Conservation (phyloP, 2,329 filamentous ascomycete genomes). For the Kalaharituber pfeilii region DNA sequence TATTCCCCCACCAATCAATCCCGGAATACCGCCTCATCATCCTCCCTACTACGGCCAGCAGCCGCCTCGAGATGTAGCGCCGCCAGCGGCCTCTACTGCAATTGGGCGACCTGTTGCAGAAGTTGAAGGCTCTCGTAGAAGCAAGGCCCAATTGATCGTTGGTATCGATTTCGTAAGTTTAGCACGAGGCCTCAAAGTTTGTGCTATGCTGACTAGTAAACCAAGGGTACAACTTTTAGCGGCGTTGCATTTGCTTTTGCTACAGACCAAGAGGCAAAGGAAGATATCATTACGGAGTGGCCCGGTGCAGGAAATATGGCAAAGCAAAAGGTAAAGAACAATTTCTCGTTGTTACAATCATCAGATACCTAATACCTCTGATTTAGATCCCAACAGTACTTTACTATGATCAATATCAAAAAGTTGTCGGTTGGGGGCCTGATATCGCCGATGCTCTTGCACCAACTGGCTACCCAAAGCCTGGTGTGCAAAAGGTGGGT, state of each 20-base stretch:
- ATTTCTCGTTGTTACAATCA: slow-evolving; percentile 1
- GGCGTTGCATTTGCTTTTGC: slow-evolving; percentile 87
- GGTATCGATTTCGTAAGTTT: slow-evolving; percentile 87
- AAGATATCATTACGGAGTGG: slow-evolving; percentile 99
- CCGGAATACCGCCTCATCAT: not conserved
- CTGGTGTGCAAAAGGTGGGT: slow-evolving; percentile 72
- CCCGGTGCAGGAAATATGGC: slow-evolving; percentile 93
- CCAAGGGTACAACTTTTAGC: slow-evolving; percentile 90
- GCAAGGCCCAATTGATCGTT: slow-evolving; percentile 93
- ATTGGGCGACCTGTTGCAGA: not conserved
- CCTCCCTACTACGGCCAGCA: not conserved
- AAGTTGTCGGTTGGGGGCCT: slow-evolving; percentile 97
- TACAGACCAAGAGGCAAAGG: slow-evolving; percentile 91
- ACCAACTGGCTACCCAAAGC: slow-evolving; percentile 92
- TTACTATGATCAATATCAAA: slow-evolving; percentile 98
- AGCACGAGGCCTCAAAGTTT: not conserved
- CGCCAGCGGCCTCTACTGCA: not conserved
- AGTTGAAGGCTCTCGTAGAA: slow-evolving; percentile 39
- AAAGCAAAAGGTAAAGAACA: slow-evolving; percentile 82
- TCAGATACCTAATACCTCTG: not conserved
- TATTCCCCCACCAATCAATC: not conserved
- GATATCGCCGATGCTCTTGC: slow-evolving; percentile 95
- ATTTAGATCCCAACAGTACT: slow-evolving; percentile 88
- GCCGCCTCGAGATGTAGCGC: not conserved
- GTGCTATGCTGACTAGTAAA: slow-evolving; percentile 4